Percentiles rank a stretch among this genome's conserved stretches.
Conservation (phyloP, 257 asterid species). For the Asclepias syriaca region DNA sequence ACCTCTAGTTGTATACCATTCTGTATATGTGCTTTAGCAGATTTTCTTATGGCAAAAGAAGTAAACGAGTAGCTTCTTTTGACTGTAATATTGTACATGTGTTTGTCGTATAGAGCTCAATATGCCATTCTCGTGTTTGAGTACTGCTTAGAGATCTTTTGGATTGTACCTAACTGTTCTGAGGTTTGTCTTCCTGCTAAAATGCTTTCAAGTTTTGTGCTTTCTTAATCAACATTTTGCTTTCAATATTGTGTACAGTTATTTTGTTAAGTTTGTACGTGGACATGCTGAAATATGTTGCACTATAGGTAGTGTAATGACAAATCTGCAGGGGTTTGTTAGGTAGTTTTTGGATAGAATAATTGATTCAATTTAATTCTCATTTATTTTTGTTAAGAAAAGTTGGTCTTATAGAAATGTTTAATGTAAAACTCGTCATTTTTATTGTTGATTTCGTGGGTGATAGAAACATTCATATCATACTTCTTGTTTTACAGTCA, state of each 20-base stretch:
- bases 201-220: not conserved
- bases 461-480: slow-evolving; percentile 10
- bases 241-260: not conserved
- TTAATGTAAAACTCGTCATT: not conserved
- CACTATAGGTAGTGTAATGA: no score
- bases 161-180: not conserved
- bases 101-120: not conserved
- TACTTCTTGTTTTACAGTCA: slow-evolving; percentile 45
- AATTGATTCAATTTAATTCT: no score
- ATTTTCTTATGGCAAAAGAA: not conserved
- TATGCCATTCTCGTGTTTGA: not conserved
- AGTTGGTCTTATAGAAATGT: no score
- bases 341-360: no score
- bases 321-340: no score
- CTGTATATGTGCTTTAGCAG: not conserved
- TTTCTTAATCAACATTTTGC: not conserved
- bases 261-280: not conserved
- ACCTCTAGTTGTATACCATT: not conserved
- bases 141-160: not conserved
- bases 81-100: not conserved
- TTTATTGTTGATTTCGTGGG: not conserved
- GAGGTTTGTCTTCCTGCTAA: not conserved
- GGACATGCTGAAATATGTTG: not conserved
- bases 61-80: not conserved
- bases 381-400: no score